Conservation (phyloP, 2,329 filamentous ascomycete genomes). For the Venturia carpophila region DNA sequence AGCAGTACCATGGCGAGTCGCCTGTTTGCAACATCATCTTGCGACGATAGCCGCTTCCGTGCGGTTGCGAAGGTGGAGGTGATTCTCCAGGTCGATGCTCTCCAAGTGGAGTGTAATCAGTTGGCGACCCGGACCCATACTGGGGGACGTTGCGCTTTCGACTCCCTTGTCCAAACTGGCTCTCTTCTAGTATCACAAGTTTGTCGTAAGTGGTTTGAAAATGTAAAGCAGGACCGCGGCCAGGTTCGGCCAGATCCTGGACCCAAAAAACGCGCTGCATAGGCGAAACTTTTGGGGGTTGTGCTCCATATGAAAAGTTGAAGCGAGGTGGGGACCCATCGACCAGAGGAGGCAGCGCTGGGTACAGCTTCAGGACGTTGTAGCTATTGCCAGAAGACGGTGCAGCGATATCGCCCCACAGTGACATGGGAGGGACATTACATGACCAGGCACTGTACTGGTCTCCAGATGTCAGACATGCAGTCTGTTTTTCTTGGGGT, state of each 20-base stretch:
- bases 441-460: slow-evolving; percentile 47
- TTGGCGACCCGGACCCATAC: not conserved
- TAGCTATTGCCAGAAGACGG: slow-evolving; percentile 14
- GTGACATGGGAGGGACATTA: slow-evolving; percentile 25
- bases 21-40: slow-evolving; percentile 33
- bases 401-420: slow-evolving; percentile 24
- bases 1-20: slow-evolving; percentile 61
- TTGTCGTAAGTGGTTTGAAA: slow-evolving; percentile 58
- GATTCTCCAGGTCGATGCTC: slow-evolving; percentile 1
- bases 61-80: not conserved
- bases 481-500: slow-evolving; percentile 40
- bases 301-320: slow-evolving; percentile 48
- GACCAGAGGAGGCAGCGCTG: slow-evolving; percentile 23
- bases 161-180: slow-evolving; percentile 26
- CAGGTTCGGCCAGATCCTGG: slow-evolving; percentile 48
- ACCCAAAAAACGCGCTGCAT: slow-evolving; percentile 47
- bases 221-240: slow-evolving; percentile 54
- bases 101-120: not conserved
- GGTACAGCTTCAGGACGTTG: slow-evolving; percentile 17
- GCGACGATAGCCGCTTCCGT: not conserved
- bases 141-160: not conserved
- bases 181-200: slow-evolving; percentile 46
- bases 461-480: slow-evolving; percentile 41
- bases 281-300: slow-evolving; percentile 44
- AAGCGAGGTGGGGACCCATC: slow-evolving; percentile 36